Percentiles rank a stretch among this genome's conserved stretches.
These are phyloP conservation scores for Aristolochia contorta DNA, from an alignment of 164 flowering plant genomes.

Conservation along the genomic window DNA sequence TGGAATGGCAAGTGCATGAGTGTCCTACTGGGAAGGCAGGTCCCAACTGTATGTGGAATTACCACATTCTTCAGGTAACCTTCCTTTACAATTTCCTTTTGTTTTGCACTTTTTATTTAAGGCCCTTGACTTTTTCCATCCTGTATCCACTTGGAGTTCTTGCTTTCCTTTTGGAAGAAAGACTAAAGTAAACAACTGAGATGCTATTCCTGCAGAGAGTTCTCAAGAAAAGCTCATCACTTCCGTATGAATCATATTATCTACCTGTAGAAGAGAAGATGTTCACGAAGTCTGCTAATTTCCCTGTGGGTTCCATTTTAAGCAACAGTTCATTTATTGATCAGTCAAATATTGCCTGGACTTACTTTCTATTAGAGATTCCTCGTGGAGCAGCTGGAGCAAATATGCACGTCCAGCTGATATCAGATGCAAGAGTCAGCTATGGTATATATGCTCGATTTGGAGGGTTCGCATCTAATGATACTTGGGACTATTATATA, in stretches of 20 bases:
- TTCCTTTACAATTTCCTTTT: not conserved
- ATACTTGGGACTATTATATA: slow-evolving; percentile 58
- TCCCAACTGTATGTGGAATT: slow-evolving; percentile 47
- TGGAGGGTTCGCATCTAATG: slow-evolving; percentile 67
- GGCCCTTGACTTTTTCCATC: not conserved
- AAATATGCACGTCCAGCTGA: slow-evolving; percentile 50
- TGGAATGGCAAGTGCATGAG: slow-evolving; percentile 47
- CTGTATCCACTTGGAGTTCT: not conserved
- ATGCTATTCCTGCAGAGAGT: slow-evolving; percentile 57
- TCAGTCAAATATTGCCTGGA: slow-evolving; percentile 42
- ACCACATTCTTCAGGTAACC: slow-evolving; percentile 66
- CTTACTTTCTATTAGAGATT: slow-evolving; percentile 64
- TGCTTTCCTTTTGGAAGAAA: not conserved
- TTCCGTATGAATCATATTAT: slow-evolving; percentile 56
- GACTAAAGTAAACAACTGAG: not conserved
- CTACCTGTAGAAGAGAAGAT: slow-evolving; percentile 40
- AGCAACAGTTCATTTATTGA: slow-evolving; percentile 43
- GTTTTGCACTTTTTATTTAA: not conserved
- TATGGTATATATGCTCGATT: slow-evolving; percentile 65
- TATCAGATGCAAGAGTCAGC: slow-evolving; percentile 31
- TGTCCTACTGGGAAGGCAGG: slow-evolving; percentile 80
- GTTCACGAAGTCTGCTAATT: slow-evolving; percentile 28
- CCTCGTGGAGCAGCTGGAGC: slow-evolving; percentile 88
- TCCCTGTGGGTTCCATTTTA: slow-evolving; percentile 57
- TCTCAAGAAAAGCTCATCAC: slow-evolving; percentile 32